Percentiles rank a stretch among this genome's conserved stretches.
Conservation (phyloP, 805 yeast species). For the Yarrowia keelungensis region DNA sequence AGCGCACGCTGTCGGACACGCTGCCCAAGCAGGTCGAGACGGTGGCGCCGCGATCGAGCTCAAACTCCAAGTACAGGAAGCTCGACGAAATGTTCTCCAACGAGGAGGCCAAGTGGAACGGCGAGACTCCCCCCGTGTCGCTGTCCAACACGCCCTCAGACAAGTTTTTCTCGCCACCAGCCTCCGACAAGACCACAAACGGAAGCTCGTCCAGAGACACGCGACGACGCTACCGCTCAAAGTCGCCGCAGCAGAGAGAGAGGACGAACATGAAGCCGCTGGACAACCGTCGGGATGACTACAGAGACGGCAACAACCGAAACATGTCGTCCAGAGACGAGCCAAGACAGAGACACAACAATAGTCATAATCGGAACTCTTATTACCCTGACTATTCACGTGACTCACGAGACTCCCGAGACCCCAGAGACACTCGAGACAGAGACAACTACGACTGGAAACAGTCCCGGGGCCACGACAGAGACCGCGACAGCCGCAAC, state of each 20-base stretch:
- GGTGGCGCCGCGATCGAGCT: not conserved
- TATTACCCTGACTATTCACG: constrained; percentile 21
- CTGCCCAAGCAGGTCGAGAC: constrained; percentile 23
- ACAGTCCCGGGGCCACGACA: not conserved
- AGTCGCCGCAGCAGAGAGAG: constrained; percentile 1
- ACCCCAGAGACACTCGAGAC: not conserved
- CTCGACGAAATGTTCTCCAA: constrained; percentile 34
- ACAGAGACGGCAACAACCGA: constrained; percentile 2
- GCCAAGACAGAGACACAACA: not conserved
- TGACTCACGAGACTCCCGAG: not conserved
- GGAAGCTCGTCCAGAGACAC: not conserved
- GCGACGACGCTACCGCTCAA: constrained; percentile 12
- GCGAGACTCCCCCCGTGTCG: not conserved
- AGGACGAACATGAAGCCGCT: no score
- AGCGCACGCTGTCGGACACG: constrained; percentile 10
- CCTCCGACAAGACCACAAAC: not conserved
- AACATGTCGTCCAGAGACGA: constrained; percentile 5
- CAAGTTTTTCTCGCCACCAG: constrained; percentile 16
- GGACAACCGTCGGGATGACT: constrained; percentile 3
- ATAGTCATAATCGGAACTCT: constrained; percentile 8
- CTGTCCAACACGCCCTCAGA: not conserved
- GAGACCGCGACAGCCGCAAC: not conserved
- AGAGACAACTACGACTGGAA: constrained; percentile 2
- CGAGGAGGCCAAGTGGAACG: constrained; percentile 37
- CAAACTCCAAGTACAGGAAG: constrained; percentile 33